Conservation (phyloP, 352 stramenopile genomes). For the Globisporangium solare region DNA sequence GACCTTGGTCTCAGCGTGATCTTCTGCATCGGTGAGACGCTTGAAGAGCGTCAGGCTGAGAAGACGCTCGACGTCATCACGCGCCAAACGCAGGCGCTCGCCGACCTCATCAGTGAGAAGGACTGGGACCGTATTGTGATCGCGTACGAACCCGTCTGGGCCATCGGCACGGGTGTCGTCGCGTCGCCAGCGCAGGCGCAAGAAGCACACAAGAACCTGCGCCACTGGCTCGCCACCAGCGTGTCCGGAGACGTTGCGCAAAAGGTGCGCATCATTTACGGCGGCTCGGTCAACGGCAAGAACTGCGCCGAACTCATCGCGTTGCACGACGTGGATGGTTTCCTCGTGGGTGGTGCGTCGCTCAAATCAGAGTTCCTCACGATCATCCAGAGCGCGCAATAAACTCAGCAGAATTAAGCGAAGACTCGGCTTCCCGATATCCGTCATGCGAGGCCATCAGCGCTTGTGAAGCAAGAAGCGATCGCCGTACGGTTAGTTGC, state of each 20-base stretch:
- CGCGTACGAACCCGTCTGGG: slow-evolving; percentile 91
- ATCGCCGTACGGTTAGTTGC: too few relatives aligned
- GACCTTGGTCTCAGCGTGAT: slow-evolving; percentile 73
- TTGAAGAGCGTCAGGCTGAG: slow-evolving; percentile 61
- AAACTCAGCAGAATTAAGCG: neutral
- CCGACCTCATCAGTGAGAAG: slow-evolving; percentile 63
- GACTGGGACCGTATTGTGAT: slow-evolving; percentile 68
- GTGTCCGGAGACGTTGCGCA: slow-evolving; percentile 37
- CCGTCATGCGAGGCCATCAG: neutral
- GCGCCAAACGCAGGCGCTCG: slow-evolving; percentile 85
- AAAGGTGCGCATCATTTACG: slow-evolving; percentile 58
- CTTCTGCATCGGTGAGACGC: slow-evolving; percentile 89
- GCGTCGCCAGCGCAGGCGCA: slow-evolving; percentile 88
- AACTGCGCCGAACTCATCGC: slow-evolving; percentile 63
- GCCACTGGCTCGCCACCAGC: slow-evolving; percentile 32
- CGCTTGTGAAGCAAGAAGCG: too few relatives aligned
- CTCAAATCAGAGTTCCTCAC: slow-evolving; percentile 20
- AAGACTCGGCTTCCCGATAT: too few relatives aligned
- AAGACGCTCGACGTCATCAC: slow-evolving; percentile 79
- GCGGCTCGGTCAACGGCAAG: slow-evolving; percentile 63
- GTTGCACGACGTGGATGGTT: slow-evolving; percentile 27
- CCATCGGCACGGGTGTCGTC: slow-evolving; percentile 88
- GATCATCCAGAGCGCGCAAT: slow-evolving; percentile 23
- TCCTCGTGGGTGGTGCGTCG: too few relatives aligned
- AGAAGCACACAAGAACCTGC: slow-evolving; percentile 53